Conservation (phyloP, 106 monocot species). For the Platanthera zijinensis region DNA sequence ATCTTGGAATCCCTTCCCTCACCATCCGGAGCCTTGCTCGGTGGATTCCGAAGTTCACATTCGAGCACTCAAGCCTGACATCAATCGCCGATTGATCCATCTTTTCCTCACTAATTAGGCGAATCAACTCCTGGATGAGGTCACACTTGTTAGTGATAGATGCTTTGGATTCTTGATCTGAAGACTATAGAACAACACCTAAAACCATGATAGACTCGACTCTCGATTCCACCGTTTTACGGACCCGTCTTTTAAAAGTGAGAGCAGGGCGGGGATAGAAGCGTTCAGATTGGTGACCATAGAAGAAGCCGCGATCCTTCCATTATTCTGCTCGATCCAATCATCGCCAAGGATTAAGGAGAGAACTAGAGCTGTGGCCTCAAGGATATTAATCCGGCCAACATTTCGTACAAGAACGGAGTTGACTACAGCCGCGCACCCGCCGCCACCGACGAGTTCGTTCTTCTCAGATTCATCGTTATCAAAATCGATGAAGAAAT, state of each 20-base stretch:
- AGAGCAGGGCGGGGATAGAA: conserved; percentile 13
- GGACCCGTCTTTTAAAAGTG: conserved; percentile 17
- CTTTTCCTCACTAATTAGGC: conserved; percentile 22
- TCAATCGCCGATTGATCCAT: conserved; percentile 4
- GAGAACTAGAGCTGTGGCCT: conserved; percentile 27
- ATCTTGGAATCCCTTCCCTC: conserved; percentile 38
- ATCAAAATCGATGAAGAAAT: conserved; percentile 22
- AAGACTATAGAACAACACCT: conserved; percentile 9
- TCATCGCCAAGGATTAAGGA: conserved; percentile 9
- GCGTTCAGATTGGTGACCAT: background rate
- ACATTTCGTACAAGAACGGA: conserved; percentile 16
- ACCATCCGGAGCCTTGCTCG: conserved; percentile 23
- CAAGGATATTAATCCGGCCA: conserved; percentile 1
- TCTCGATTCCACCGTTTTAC: conserved; percentile 11
- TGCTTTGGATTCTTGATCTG: conserved; percentile 13
- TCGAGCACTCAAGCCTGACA: conserved; percentile 31
- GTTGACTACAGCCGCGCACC: conserved; percentile 20
- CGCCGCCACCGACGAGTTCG: conserved; percentile 12
- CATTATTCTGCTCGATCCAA: background rate
- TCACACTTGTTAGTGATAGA: conserved; percentile 21
- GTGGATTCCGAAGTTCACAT: conserved; percentile 6
- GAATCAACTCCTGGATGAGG: conserved; percentile 32
- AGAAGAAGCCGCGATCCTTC: background rate
- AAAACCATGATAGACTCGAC: conserved; percentile 36
- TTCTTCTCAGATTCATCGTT: conserved; percentile 42